Evolutionary conservation across 192 early-diverging fungal species (phyloP), one percentile per base, ranked within the genome.

Genomic region (Coemansia sp.): DNA sequence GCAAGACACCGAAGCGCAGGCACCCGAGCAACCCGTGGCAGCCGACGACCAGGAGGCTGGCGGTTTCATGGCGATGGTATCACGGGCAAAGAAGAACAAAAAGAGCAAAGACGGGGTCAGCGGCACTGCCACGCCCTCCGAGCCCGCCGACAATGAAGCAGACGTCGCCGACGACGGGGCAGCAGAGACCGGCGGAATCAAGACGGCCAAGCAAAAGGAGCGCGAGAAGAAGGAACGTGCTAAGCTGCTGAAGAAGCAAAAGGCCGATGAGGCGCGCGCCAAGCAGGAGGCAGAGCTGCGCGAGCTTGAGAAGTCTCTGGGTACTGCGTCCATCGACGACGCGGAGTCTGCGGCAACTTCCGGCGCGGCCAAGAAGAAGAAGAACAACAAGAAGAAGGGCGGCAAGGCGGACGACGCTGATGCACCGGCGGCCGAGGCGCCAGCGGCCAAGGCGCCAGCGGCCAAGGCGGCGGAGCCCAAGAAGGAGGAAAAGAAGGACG

Each of bases 361-460:
- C 7, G 59, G 40, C 23, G 62, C 50, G 11, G 65, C 47, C 22
- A 48, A 53, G 17, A 72, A 71, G 17, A 80, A 80, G 33, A 80
- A 80, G 77, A 83, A 81, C 46, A 81, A 74, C 47, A 81, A 82
- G 42, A 80, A 84, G 58, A 75, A 69, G 52, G 83, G 83, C 62
- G 75, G 70, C 37, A 82, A 83, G 59, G 85, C 83, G 64, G 73
- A 60, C 33, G 78, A 68, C 53, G 61, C 59, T 62, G 38, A 51
- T 24, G 46, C 46, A 42, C 53, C 53, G 49, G 58, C 66, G 56
- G 59, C 61, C 21, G 85, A 47, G 18, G 56, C 68, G 56, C 41
- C 43, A 23, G 62, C 54, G 41, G 59, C 57, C 22, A 59, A 64
- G 13, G 15, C 73, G 39, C 56, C 63, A 25, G 46, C 46, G 46